phyloP scores from a whole-genome alignment of 2,329 filamentous ascomycete genomes.

The Pseudogymnoascus sp. region DNA sequence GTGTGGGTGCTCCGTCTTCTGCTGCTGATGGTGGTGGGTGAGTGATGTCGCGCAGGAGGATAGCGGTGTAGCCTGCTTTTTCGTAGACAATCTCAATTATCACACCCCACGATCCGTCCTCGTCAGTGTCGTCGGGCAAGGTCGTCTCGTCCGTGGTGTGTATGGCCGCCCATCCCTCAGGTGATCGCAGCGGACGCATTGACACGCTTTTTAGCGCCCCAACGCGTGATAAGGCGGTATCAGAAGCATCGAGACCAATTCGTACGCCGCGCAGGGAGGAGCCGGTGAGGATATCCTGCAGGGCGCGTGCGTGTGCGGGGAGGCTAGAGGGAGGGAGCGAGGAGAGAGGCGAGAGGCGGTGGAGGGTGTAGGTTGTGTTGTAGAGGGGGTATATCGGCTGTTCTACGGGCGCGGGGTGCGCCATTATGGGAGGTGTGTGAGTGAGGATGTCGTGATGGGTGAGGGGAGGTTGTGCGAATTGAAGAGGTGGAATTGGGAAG shows the following conservation, averaged over 20 bases:
- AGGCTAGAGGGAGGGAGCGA: slow-evolving; percentile 31
- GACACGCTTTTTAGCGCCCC: slow-evolving; percentile 36
- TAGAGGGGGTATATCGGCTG: slow-evolving; percentile 35
- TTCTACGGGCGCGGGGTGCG: background rate
- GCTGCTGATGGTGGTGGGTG: background rate
- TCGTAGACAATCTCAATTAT: slow-evolving; percentile 26
- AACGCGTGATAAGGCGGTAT: slow-evolving; percentile 29
- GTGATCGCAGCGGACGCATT: slow-evolving; percentile 36
- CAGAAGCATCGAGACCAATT: slow-evolving; percentile 32
- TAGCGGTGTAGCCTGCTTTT: slow-evolving; percentile 24
- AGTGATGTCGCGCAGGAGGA: slow-evolving; percentile 19
- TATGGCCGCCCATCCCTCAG: slow-evolving; percentile 28
- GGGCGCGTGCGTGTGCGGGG: slow-evolving; percentile 32
- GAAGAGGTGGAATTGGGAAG: background rate
- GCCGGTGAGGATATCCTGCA: slow-evolving; percentile 38
- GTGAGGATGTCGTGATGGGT: background rate
- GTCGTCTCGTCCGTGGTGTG: slow-evolving; percentile 17
- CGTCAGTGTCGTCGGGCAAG: background rate
- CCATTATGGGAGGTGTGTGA: no score
- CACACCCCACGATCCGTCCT: slow-evolving; percentile 19
- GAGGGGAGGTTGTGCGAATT: background rate
- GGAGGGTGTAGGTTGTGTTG: slow-evolving; percentile 37
- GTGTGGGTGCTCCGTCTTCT: slow-evolving; percentile 29
- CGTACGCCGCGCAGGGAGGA: slow-evolving; percentile 40
- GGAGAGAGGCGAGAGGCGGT: slow-evolving; percentile 41